Evolutionary conservation across 305 asterid genomes (phyloP), one percentile per base, ranked within the genome.

Genomic region (Coffea humblotiana): DNA sequence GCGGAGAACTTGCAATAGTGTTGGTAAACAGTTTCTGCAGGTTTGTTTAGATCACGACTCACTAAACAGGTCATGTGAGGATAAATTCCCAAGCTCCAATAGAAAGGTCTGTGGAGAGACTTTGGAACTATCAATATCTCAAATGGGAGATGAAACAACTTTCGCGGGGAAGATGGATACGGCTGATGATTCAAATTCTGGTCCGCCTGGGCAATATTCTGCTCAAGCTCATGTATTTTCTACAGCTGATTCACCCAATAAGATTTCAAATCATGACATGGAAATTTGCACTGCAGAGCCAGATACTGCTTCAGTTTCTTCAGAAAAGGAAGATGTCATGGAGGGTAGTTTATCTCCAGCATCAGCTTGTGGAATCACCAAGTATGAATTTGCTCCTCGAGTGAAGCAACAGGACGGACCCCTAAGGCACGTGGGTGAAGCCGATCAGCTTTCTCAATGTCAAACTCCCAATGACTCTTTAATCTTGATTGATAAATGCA

Each of bases 321-420:
- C 90, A 79, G 85, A 72, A 86, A 93, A 88, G 84, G 89, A 84
- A 77, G 90, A 81, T 75, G 82, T 80, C 75, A 54, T 82, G 13
- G 90, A 85, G 74, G 83, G 84, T 85, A 74, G 83, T 80, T 83
- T 86, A 74, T 87, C 88, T 51, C 85, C 88, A 12, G 45, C 63
- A 72, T 83, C 89, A 29, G 83, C 76, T 74, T 71, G 82, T 72
- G 88, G 82, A 82, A 72, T 75, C 83, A 80, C 47, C 69, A 87
- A 89, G 79, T 63, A 73, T 82, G 92, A 82, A 77, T 79, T 82
- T 73, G 81, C 81, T 78, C 73, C 65, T 85, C 88, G 77, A 86
- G 76, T 56, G 67, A 88, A 86, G 82, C 87, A 78, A 72, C 86
- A 88, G 60, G 81, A 82, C 25, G 83, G 77, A 72, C 45, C 84